These are phyloP conservation scores for Phyllosticta citribraziliensis DNA, from an alignment of 2,329 filamentous ascomycete genomes.

Conservation along the genomic window DNA sequence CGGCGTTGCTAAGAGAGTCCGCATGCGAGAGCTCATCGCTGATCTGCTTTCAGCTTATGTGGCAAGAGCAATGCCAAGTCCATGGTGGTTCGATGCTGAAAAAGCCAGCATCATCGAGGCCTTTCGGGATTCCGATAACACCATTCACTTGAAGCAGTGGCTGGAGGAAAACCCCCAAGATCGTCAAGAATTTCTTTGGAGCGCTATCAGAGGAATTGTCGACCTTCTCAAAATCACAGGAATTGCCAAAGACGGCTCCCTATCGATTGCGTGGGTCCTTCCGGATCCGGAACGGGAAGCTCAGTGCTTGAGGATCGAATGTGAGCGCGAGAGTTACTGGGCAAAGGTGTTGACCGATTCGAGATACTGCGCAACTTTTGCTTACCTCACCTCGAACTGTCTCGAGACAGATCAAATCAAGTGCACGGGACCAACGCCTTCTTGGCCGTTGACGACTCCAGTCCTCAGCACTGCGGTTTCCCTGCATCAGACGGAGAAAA, in stretches of 20 bases:
- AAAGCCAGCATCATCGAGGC: not conserved
- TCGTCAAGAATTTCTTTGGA: not conserved
- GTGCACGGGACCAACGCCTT: not conserved
- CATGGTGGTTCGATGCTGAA: not conserved
- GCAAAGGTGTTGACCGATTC: slow-evolving; percentile 7
- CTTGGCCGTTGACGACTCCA: not conserved
- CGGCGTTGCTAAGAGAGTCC: slow-evolving; percentile 15
- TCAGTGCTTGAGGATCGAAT: not conserved
- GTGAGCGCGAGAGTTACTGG: slow-evolving; percentile 5
- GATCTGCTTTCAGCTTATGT: slow-evolving; percentile 10
- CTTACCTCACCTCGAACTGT: slow-evolving; percentile 7
- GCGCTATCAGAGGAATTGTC: not conserved
- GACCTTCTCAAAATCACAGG: not conserved
- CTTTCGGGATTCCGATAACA: not conserved
- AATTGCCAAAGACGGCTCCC: not conserved
- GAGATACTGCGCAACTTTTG: slow-evolving; percentile 9
- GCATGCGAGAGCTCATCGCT: slow-evolving; percentile 13
- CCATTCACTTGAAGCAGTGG: not conserved
- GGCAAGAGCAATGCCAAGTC: not conserved
- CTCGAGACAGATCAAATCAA: not conserved
- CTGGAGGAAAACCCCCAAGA: not conserved
- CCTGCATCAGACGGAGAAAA: not conserved
- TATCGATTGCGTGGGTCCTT: not conserved
- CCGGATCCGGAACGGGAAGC: not conserved
- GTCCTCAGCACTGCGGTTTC: not conserved